Evolutionary conservation across 169 alveolate genomes (phyloP), one percentile per base, ranked within the genome.

Genomic region (Plasmodium gallinaceum): DNA sequence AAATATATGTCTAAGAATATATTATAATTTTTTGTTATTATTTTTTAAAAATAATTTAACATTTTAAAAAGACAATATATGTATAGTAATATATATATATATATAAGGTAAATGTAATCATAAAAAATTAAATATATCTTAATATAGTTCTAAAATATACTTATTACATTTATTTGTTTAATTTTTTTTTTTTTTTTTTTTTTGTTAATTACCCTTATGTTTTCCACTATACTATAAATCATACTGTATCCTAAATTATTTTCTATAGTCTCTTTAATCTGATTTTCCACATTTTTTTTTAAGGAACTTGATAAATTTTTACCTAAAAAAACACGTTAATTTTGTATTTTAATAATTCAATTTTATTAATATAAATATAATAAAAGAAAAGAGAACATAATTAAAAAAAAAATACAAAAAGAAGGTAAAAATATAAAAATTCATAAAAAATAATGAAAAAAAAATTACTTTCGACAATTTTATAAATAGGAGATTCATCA

Each of bases 171-270:
- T 32, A 32, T 2, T 32, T 32, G 39, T 32, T 32, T 32, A 32
- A 32, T 2, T 32, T 2, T 2, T 32, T 32, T 32, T 32, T 51
- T 51, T 51, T 14, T 9, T 51, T 52, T 0, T 20, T 0, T 10
- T 52, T 1, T 52, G 16, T 8, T 14, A 8, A 22, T 26, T 76
- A 76, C 89, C 70, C 89, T 45, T 76, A 76, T 48, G 52, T 76
- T 76, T 43, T 76, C 89, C 42, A 76, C 89, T 64, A 76, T 76
- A 52, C 62, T 76, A 20, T 76, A 76, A 45, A 76, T 65, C 89
- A 76, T 76, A 16, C 70, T 76, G 42, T 76, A 76, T 54, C 89
- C 89, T 72, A 76, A n/a, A 52, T 76, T 76, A 58, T 76, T 76
- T 65, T 76, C 89, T 22, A 76, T 68, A 7, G 89, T 76, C 69